Evolutionary conservation across 352 stramenopile species (phyloP).

Genomic region (Pythium phragmitis): DNA sequence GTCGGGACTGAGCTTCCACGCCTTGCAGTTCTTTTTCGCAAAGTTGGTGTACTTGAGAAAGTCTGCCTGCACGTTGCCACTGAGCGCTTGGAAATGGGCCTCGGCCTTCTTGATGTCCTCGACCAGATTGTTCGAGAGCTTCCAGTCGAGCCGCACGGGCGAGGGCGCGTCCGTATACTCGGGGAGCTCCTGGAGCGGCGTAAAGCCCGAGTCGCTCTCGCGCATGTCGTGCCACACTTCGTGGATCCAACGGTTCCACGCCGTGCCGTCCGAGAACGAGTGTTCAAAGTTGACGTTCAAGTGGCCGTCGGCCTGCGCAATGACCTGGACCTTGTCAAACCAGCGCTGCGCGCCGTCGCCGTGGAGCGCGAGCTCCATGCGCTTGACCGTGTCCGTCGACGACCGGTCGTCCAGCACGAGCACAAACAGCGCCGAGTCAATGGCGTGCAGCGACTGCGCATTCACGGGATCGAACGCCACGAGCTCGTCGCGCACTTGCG

Average conservation of each 20-base stretch:
- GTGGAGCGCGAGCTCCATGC: constrained; percentile 82
- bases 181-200: constrained; percentile 60
- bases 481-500: constrained; percentile 69
- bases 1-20: constrained; percentile 90
- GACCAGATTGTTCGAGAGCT: constrained; percentile 73
- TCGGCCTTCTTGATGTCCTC: constrained; percentile 77
- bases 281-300: constrained; percentile 94
- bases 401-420: constrained; percentile 84
- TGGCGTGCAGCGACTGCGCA: constrained; percentile 60
- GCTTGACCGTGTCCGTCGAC: constrained; percentile 62
- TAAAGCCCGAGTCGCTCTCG: constrained; percentile 69
- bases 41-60: constrained; percentile 87
- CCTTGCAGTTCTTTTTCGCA: constrained; percentile 90
- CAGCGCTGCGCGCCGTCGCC: constrained; percentile 82
- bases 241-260: constrained; percentile 92
- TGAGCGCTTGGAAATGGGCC: constrained; percentile 60
- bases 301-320: constrained; percentile 79
- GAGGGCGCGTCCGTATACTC: constrained; percentile 46
- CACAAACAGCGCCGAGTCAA: constrained; percentile 91
- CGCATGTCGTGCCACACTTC: constrained; percentile 92
- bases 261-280: constrained; percentile 91
- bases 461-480: constrained; percentile 70
- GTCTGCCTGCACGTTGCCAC: constrained; percentile 68
- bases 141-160: constrained; percentile 62
- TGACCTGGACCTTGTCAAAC: constrained; percentile 94